Conservation (phyloP, 768 basidiomycete species). For the Pleurotus salmoneostramineus region DNA sequence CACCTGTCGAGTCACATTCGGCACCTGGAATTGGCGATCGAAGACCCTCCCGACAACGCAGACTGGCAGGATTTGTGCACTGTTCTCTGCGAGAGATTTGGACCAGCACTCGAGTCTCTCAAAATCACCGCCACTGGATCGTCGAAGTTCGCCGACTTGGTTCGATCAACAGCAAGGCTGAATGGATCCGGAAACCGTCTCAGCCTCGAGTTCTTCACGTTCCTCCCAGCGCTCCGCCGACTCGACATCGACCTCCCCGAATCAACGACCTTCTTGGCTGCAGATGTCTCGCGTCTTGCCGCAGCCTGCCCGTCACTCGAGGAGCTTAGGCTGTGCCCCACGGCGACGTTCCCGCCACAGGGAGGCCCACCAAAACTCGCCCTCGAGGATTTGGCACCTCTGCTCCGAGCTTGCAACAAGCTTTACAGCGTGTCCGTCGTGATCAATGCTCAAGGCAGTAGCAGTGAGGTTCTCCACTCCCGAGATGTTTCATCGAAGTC, state of each 20-base stretch:
- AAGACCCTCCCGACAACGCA: constrained; percentile 69
- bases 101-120: constrained; percentile 53
- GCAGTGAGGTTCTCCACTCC: constrained; percentile 39
- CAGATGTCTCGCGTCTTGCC: constrained; percentile 57
- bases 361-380: constrained; percentile 53
- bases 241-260: constrained; percentile 79
- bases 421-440: constrained; percentile 66
- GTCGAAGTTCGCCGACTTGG: constrained; percentile 77
- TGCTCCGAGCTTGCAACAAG: constrained; percentile 54
- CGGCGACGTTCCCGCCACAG: constrained; percentile 58
- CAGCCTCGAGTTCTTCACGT: constrained; percentile 53
- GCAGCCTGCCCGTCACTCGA: constrained; percentile 66
- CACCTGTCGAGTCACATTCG: constrained; percentile 63
- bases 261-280: constrained; percentile 59
- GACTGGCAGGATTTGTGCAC: constrained; percentile 75
- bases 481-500: constrained; percentile 56
- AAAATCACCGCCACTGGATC: constrained; percentile 63
- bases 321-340: constrained; percentile 61
- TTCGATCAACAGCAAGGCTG: constrained; percentile 67
- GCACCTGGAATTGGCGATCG: constrained; percentile 72
- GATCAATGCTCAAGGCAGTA: constrained; percentile 51
- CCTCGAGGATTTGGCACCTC: constrained; percentile 56
- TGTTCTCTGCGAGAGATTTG: constrained; percentile 61
- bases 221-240: constrained; percentile 51
- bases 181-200: constrained; percentile 60